phyloP scores from a whole-genome alignment of 2,329 filamentous ascomycete species.

The Nannizziopsis arthrosporioides region DNA sequence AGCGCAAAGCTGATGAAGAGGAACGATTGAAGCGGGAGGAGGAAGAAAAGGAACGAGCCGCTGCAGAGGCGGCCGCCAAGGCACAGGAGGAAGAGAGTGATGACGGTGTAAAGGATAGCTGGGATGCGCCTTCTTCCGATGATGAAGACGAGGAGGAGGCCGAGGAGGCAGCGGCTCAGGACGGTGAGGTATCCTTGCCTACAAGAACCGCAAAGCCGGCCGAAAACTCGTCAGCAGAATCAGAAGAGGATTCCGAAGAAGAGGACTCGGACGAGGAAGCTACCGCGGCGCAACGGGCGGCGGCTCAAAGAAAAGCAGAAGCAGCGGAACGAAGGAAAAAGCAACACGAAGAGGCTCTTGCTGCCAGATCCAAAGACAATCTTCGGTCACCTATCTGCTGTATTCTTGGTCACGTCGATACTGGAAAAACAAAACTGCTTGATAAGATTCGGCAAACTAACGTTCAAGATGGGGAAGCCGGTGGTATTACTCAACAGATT shows the following conservation, averaged over 20 bases:
- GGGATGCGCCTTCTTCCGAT: conserved; percentile 55
- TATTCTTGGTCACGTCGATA: conserved; percentile 99
- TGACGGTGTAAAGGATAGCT: conserved; percentile 79
- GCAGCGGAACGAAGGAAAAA: conserved; percentile 79
- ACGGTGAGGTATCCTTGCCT: conserved; percentile 16
- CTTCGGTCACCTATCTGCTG: conserved; percentile 97
- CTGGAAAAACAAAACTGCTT: conserved; percentile 96
- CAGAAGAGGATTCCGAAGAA: conserved; percentile 46
- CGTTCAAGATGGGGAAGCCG: conserved; percentile 96
- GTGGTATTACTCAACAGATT: conserved; percentile 99
- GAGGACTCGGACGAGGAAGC: conserved; percentile 40
- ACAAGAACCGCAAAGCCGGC: conserved; percentile 17
- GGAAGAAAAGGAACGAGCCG: conserved; percentile 64
- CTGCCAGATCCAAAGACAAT: conserved; percentile 83
- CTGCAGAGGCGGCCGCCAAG: conserved; percentile 51
- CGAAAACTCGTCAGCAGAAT: conserved; percentile 31
- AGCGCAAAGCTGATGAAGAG: conserved; percentile 42
- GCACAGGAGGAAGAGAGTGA: conserved; percentile 76
- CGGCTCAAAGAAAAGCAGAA: conserved; percentile 71
- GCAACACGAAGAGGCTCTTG: conserved; percentile 81
- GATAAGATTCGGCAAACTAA: conserved; percentile 99
- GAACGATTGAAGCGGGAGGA: conserved; percentile 51
- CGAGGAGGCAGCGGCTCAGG: conserved; percentile 20
- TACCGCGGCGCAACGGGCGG: conserved; percentile 60
- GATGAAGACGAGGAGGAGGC: conserved; percentile 58